phyloP scores from a whole-genome alignment of 2,329 filamentous ascomycete species.

The Talaromyces rugulosus region DNA sequence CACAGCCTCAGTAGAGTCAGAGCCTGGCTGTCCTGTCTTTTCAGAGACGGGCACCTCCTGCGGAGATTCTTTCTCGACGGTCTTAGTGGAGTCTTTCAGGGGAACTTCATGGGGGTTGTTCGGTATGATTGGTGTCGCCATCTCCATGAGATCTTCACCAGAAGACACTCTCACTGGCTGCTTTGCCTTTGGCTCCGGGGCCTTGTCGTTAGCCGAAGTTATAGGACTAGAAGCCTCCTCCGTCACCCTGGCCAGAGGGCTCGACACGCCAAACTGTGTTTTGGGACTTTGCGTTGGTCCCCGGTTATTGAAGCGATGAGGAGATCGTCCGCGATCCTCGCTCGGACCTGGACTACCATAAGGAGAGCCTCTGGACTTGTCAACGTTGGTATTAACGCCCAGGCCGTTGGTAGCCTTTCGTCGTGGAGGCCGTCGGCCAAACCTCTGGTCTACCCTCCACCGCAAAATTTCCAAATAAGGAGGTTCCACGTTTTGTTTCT shows the following conservation, averaged over 20 bases:
- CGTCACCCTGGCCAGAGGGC: conserved; percentile 44
- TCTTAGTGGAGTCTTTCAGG: conserved; percentile 1
- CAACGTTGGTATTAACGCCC: conserved; percentile 50
- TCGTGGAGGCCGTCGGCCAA: conserved; percentile 59
- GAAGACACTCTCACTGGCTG: conserved; percentile 24
- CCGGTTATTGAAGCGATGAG: conserved; percentile 43
- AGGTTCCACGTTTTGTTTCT: conserved; percentile 81
- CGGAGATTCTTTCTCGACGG: conserved; percentile 18
- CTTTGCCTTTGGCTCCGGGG: conserved; percentile 27
- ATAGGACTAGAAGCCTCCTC: conserved; percentile 40
- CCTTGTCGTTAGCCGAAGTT: conserved; percentile 26
- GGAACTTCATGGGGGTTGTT: conserved; percentile 17
- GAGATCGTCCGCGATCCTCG: conserved; percentile 47
- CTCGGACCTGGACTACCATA: conserved; percentile 44
- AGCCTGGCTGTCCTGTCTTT: conserved; percentile 27
- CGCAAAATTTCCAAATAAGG: conserved; percentile 90
- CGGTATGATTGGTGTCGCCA: conserved; percentile 32
- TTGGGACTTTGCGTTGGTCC: conserved; percentile 42
- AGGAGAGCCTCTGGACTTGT: conserved; percentile 50
- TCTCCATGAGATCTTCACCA: conserved; percentile 37
- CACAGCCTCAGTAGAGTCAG: conserved; percentile 22
- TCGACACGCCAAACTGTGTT: conserved; percentile 39
- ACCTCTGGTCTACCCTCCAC: conserved; percentile 94
- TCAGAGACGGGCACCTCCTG: conserved; percentile 29
- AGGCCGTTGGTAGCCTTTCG: conserved; percentile 46